These are phyloP conservation scores for Phaeosphaeriaceae sp. DNA, from an alignment of 2,329 filamentous ascomycete species.

Conservation along the genomic window DNA sequence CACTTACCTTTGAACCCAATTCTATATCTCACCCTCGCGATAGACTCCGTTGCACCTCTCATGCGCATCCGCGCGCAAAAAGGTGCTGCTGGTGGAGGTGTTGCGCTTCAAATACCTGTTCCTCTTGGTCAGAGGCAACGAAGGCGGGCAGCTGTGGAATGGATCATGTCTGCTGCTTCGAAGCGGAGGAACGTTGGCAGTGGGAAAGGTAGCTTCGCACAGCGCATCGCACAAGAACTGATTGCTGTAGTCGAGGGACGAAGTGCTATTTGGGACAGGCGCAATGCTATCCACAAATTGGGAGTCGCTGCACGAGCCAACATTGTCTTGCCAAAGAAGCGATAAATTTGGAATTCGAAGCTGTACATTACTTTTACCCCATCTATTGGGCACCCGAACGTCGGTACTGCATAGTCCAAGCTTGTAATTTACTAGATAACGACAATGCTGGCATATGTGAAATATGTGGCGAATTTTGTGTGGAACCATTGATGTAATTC, in stretches of 20 bases:
- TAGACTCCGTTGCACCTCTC: constrained; percentile 92
- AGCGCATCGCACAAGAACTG: constrained; percentile 84
- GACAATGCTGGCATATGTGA: no score
- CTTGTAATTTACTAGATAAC: not conserved
- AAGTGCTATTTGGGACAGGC: constrained; percentile 83
- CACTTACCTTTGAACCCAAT: constrained; percentile 89
- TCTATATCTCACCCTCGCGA: constrained; percentile 84
- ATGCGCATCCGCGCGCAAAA: constrained; percentile 78
- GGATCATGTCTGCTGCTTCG: constrained; percentile 85
- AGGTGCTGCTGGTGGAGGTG: constrained; percentile 85
- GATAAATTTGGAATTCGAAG: constrained; percentile 18
- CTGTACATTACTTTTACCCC: constrained; percentile 5
- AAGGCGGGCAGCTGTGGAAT: constrained; percentile 78
- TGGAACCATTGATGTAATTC: no score
- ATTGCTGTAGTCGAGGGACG: constrained; percentile 86
- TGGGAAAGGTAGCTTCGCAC: constrained; percentile 75
- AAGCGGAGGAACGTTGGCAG: constrained; percentile 78
- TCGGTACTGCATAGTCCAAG: not conserved
- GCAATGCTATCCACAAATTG: constrained; percentile 78
- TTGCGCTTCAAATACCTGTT: constrained; percentile 79
- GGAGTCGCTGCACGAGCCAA: constrained; percentile 82
- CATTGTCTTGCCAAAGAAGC: constrained; percentile 49
- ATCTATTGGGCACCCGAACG: not conserved
- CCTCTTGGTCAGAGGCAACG: constrained; percentile 79
- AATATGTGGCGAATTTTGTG: no score